Evolutionary conservation across 2,329 filamentous ascomycete genomes (phyloP), one percentile per base, ranked within the genome.

Genomic region (Phyllosticta capitalensis): DNA sequence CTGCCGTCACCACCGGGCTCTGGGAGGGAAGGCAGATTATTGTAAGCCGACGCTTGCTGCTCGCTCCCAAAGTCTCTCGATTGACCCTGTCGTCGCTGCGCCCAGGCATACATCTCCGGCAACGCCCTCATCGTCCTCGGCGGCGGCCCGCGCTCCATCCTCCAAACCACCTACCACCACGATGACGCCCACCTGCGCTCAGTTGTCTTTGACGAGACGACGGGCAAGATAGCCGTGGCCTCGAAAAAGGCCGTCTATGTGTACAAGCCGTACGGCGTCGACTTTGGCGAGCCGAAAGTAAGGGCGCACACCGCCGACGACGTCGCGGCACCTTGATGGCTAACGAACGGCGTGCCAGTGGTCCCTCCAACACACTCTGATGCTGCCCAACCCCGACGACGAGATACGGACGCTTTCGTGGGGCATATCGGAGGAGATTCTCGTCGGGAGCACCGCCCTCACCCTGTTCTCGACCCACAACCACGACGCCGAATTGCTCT

Each of bases 81-180:
- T 61, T 9, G 58, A 38, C 21, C 51, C 45, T 55, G 54, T 51
- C 52, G 57, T 38, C 17, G 30, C 30, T 38, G 30, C 30, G 12
- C 30, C 30, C 63, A 95, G 90, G 84, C 85, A 56, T 99, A 97
- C 75, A 88, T 96, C 65, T 94, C 89, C 62, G 92, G 92, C 68
- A 89, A 87, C 74, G 90, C 90, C 63, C 83, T 97, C 64, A 84
- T 94, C 57, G 86, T 99, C 67, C 84, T 97, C 65, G 82, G 84
- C 68, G 58, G 45, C 53, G 58, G 58, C 49, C 85, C 55, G 83
- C 89, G 56, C 80, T 86, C 63, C 83, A 83, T 96, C 63, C 75
- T 96, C 33, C 94, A 99, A 73, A 96, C 92, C 3, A 87, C 95
- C 65, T 95, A 96, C 76, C 86, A 94, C 68, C 88, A 95, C 68